A percentile compares a stretch with the other conserved stretches of the same genome.
phyloP scores from a whole-genome alignment of 1,139 yeast genomes.

The Geotrichum histeridarum region DNA sequence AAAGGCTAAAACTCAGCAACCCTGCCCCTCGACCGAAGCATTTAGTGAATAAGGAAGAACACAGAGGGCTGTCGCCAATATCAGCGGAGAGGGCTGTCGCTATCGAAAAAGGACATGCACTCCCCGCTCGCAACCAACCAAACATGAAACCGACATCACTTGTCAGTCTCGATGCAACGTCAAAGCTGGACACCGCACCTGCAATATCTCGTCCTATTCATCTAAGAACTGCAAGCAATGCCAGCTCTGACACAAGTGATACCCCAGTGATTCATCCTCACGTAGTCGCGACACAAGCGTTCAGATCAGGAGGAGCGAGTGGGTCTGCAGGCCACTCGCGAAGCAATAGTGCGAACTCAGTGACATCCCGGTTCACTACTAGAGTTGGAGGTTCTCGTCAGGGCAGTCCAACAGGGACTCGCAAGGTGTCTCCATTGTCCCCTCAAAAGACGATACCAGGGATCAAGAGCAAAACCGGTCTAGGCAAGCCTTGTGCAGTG shows the following conservation, averaged over 20 bases:
- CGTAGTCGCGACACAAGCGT: not conserved
- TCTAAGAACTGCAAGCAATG: not conserved
- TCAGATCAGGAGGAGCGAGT: not conserved
- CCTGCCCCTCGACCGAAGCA: constrained; percentile 10
- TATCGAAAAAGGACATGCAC: not conserved
- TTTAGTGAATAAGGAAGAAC: not conserved
- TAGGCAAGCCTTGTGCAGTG: not conserved
- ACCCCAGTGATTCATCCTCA: constrained; percentile 11
- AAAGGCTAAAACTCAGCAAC: constrained; percentile 3
- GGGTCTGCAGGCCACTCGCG: not conserved
- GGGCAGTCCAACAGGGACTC: not conserved
- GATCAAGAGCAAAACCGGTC: not conserved
- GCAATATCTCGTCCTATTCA: not conserved
- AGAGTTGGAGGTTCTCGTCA: not conserved
- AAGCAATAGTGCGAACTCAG: constrained; percentile 2
- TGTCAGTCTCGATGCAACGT: not conserved
- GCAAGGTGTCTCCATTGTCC: not conserved
- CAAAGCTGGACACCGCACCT: not conserved
- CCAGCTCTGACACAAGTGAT: not conserved
- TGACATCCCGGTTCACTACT: not conserved
- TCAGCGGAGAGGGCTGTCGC: constrained; percentile 11
- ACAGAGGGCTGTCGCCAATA: constrained; percentile 5
- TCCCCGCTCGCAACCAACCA: not conserved
- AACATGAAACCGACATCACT: not conserved
- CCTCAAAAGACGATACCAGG: not conserved